Percentiles rank a stretch among this genome's conserved stretches.
These are phyloP conservation scores for Closterium sp. DNA, from an alignment of 139 green algal species.

Conservation along the genomic window DNA sequence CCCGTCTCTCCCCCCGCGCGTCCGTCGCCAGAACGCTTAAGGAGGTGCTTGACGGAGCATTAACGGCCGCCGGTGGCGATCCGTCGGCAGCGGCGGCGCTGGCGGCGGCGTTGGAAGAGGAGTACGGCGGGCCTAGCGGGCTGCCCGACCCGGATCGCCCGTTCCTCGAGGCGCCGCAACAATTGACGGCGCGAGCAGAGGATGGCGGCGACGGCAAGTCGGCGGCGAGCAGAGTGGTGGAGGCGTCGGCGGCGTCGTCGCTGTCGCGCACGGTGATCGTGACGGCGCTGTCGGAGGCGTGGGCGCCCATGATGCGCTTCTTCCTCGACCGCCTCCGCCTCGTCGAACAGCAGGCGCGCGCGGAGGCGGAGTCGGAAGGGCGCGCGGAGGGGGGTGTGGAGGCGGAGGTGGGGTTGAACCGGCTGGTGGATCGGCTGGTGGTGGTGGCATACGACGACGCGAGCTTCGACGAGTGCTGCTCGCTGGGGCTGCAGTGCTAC, in stretches of 20 bases:
- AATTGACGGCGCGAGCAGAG: neutral
- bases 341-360: neutral
- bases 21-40: neutral
- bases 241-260: neutral
- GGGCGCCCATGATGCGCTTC: constrained; percentile 8
- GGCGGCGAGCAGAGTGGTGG: neutral
- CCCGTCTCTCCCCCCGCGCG: neutral
- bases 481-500: constrained; percentile 13
- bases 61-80: neutral
- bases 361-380: neutral
- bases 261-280: constrained; percentile 7
- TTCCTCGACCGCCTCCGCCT: constrained; percentile 6
- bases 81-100: neutral
- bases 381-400: neutral
- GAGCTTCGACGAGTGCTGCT: neutral
- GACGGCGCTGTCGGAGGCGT: neutral
- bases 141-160: neutral
- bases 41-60: neutral
- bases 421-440: constrained; percentile 10
- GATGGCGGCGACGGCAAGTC: neutral
- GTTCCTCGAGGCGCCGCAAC: neutral
- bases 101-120: neutral
- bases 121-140: neutral
- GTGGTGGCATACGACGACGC: neutral
- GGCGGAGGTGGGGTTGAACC: neutral